Evolutionary conservation across 345 rosid genomes (phyloP).

Genomic region (Citrus mangshanensis): DNA sequence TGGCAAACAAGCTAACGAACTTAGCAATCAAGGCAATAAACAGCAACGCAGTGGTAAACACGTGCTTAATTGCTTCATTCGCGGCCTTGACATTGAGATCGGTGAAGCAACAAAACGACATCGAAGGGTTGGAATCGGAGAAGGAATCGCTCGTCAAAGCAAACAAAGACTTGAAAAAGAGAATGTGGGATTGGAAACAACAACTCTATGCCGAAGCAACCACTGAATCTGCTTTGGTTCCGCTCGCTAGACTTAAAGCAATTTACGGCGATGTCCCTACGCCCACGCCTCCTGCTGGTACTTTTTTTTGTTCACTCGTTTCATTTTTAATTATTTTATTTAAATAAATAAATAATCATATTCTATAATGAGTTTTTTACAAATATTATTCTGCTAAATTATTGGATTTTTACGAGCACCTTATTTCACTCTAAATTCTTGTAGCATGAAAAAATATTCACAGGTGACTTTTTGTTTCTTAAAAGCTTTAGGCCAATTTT

Average conservation of each 20-base stretch:
- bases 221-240: slow-evolving; percentile 45
- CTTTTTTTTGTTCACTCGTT: not conserved
- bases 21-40: slow-evolving; percentile 42
- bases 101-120: slow-evolving; percentile 54
- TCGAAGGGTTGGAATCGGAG: slow-evolving; percentile 52
- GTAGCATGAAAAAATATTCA: not conserved
- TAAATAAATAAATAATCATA: too few species aligned
- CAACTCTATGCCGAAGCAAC: slow-evolving; percentile 79
- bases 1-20: slow-evolving; percentile 39
- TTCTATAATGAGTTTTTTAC: not conserved
- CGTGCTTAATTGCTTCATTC: slow-evolving; percentile 52
- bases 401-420: too few species aligned
- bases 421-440: not conserved
- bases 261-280: slow-evolving; percentile 62
- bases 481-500: too few species aligned
- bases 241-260: slow-evolving; percentile 61
- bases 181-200: slow-evolving; percentile 89
- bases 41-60: slow-evolving; percentile 56
- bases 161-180: slow-evolving; percentile 57
- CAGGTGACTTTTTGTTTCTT: too few species aligned
- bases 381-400: too few species aligned
- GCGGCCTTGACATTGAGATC: slow-evolving; percentile 55
- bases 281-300: slow-evolving; percentile 35
- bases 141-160: slow-evolving; percentile 49
- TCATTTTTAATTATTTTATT: too few species aligned